Conservation (phyloP, 306 rosid species). For the Nissolia schottii region DNA sequence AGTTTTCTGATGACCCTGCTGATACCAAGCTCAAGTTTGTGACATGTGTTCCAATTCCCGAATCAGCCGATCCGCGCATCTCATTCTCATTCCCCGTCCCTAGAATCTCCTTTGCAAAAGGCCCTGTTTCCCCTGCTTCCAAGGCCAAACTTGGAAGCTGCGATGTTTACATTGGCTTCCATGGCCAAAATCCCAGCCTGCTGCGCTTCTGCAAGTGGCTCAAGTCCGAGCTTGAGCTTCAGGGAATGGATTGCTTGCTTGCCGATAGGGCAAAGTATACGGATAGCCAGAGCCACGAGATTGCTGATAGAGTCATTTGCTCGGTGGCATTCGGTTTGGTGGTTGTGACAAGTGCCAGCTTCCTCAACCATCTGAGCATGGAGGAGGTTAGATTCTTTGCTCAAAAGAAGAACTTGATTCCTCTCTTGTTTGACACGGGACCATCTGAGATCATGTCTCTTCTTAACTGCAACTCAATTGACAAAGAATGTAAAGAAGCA, state of each 20-base stretch:
- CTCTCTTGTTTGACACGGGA: slow-evolving; percentile 59
- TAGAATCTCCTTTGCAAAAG: slow-evolving; percentile 66
- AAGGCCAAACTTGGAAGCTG: slow-evolving; percentile 63
- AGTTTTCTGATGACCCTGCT: slow-evolving; percentile 54
- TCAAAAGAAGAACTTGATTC: slow-evolving; percentile 83
- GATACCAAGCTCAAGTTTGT: slow-evolving; percentile 50
- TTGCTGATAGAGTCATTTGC: slow-evolving; percentile 76
- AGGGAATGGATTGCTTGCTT: slow-evolving; percentile 81
- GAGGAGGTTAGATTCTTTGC: slow-evolving; percentile 84
- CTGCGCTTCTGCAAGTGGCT: slow-evolving; percentile 82
- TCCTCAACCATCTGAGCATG: slow-evolving; percentile 53
- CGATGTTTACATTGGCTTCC: slow-evolving; percentile 82
- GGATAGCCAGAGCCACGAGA: slow-evolving; percentile 72
- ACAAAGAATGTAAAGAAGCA: slow-evolving; percentile 65
- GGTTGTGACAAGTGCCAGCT: slow-evolving; percentile 56
- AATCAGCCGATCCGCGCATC: slow-evolving; percentile 55
- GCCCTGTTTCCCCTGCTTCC: slow-evolving; percentile 55
- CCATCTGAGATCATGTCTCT: slow-evolving; percentile 53
- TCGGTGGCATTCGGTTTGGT: slow-evolving; percentile 73
- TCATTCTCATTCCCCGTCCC: slow-evolving; percentile 87
- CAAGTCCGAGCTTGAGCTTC: slow-evolving; percentile 84
- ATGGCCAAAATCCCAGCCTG: slow-evolving; percentile 60
- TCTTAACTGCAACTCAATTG: slow-evolving; percentile 44
- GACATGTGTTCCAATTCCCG: slow-evolving; percentile 42
- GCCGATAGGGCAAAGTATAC: slow-evolving; percentile 78